Base-by-base conservation (phyloP, 495 filamentous ascomycete genomes). In the Penicillium canariense region DNA sequence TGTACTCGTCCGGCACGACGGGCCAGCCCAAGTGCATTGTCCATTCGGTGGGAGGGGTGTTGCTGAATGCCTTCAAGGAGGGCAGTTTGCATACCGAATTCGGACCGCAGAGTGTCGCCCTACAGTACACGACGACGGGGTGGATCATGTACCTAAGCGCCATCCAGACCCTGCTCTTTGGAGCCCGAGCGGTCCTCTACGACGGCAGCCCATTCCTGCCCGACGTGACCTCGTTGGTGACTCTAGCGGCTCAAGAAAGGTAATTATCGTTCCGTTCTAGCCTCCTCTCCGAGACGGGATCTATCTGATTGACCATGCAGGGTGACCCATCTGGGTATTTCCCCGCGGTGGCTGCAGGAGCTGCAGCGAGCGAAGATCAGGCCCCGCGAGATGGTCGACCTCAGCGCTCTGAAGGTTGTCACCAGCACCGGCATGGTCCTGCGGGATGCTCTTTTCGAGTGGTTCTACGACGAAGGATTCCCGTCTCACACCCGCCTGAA, bases 61-160 rank as follows among this genome's bases (percentile, higher is more conserved):
- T 62, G 12, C 36, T 65, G 20, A 65, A 77, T 58, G 67, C 66
- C 4, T 69, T 57, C 58, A 90, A 90, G 60, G 87, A 92, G 62
- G 69, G 71, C 5, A 66, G 69, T 4, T 69, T 91, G 27, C 87
- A 91, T 65, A 70, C 80, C 18, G 79, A 82, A 23, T 55, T 77
- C 8, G 68, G 66, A 0, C 58, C 78, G 0, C 67, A 79, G 9
- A 79, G 62, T 28, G 78, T 85, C 15, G 66, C 71, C 4, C 32
- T 78, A 62, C 81, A 88, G 70, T 84, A 80, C 57, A 83, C 78
- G 14, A 84, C 81, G 38, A 89, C 86, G 0, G 88, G 89, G 5
- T 93, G 89, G 89, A 91, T 93, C 62, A 93, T 93, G 88, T 92
- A 92, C 67, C 68, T 89, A 27, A 65, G 78, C 17, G 76, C 74